These are phyloP conservation scores for Sphagnum fallax DNA, from an alignment of 228 moss, liverwort and hornwort species.

Conservation along the genomic window DNA sequence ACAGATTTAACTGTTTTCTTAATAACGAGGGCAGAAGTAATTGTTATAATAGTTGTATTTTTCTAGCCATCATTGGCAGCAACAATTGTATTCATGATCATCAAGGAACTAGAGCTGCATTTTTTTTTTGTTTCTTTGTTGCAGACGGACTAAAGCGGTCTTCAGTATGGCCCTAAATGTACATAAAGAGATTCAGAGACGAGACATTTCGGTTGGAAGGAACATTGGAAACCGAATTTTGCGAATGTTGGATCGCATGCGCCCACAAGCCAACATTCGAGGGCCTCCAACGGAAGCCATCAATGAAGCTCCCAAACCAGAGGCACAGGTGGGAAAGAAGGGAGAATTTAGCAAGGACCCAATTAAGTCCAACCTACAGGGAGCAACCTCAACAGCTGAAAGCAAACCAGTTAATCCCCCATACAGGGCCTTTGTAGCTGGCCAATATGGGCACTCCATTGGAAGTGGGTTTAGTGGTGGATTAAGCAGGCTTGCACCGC, in stretches of 20 bases:
- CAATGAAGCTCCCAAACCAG: constrained; percentile 18
- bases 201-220: constrained; percentile 81
- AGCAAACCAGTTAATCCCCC: constrained; percentile 44
- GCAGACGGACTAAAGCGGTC: constrained; percentile 69
- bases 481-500: constrained; percentile 48
- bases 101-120: too few species aligned
- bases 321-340: constrained; percentile 9
- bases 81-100: too few species aligned
- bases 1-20: too few species aligned
- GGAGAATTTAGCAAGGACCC: constrained; percentile 5
- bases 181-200: constrained; percentile 88
- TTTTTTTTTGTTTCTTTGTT: neutral
- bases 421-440: constrained; percentile 47
- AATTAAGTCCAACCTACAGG: constrained; percentile 31
- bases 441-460: constrained; percentile 48
- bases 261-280: constrained; percentile 96
- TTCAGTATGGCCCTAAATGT: constrained; percentile 76
- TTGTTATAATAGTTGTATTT: too few species aligned
- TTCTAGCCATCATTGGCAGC: too few species aligned
- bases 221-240: constrained; percentile 77
- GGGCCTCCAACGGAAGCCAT: constrained; percentile 27
- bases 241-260: constrained; percentile 74
- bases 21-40: too few species aligned
- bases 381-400: constrained; percentile 24
- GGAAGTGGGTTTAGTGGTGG: constrained; percentile 59